phyloP scores from a whole-genome alignment of 2,329 filamentous ascomycete species.

The Diaporthe vaccinii region DNA sequence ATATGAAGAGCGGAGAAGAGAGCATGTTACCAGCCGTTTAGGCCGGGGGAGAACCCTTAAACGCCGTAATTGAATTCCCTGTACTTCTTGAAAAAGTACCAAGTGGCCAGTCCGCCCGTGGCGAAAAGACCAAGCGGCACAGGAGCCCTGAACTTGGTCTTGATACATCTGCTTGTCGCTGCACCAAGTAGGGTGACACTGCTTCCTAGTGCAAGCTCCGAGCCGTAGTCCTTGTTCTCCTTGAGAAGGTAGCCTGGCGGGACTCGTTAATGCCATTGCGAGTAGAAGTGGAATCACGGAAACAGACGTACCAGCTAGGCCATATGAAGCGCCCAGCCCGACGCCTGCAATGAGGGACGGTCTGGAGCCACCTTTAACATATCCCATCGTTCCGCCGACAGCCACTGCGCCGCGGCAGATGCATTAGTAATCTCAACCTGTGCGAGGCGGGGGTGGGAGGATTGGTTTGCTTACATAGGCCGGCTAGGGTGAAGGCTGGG shows the following conservation, averaged over 20 bases:
- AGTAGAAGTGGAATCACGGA: no score
- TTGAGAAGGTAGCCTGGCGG: conserved; percentile 55
- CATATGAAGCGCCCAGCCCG: conserved; percentile 51
- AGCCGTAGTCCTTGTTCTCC: conserved; percentile 57
- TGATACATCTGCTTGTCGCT: conserved; percentile 54
- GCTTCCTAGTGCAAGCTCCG: conserved; percentile 57
- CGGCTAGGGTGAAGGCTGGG: conserved; percentile 56
- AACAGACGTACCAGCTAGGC: conserved; percentile 46
- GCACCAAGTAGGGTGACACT: conserved; percentile 54
- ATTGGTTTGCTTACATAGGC: conserved; percentile 50
- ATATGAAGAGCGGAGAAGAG: not conserved
- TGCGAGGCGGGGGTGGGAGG: not conserved
- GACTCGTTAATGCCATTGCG: not conserved
- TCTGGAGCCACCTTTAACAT: conserved; percentile 48
- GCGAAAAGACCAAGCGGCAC: conserved; percentile 52
- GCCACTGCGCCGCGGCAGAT: conserved; percentile 47
- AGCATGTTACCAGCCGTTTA: not conserved
- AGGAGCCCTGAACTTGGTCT: conserved; percentile 54
- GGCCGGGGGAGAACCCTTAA: conserved; percentile 40
- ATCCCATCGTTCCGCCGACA: conserved; percentile 51
- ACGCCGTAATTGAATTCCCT: conserved; percentile 57
- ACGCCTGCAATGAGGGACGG: conserved; percentile 52
- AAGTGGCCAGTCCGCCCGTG: conserved; percentile 53
- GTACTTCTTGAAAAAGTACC: conserved; percentile 58
- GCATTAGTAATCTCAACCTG: not conserved